Percentiles rank a stretch among this genome's conserved stretches.
Conservation (phyloP, 345 rosid genomes). For the Eutrema yunnanense region DNA sequence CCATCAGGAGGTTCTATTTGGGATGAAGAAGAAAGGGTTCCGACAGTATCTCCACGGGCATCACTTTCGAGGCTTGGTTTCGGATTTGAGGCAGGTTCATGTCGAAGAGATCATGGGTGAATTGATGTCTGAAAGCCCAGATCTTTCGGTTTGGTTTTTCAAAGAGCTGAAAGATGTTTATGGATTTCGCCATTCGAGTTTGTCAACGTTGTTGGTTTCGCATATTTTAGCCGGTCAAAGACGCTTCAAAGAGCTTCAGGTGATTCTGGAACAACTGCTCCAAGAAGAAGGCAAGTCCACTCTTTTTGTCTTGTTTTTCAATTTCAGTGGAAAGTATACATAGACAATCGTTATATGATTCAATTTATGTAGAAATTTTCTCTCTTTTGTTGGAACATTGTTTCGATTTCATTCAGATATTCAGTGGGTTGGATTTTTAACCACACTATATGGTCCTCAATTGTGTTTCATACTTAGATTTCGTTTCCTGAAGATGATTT, state of each 20-base stretch:
- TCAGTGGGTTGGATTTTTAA: neutral
- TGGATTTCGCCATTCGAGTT: conserved; percentile 50
- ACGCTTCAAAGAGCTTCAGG: conserved; percentile 49
- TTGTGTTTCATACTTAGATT: neutral
- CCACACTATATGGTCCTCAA: neutral
- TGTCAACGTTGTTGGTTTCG: conserved; percentile 44
- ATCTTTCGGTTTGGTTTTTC: conserved; percentile 48
- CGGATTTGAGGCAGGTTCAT: conserved; percentile 37
- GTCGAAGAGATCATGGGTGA: conserved; percentile 41
- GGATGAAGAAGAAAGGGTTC: conserved; percentile 43
- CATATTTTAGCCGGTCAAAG: conserved; percentile 47
- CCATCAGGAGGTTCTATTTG: conserved; percentile 36
- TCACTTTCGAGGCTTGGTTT: conserved; percentile 31
- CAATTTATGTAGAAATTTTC: neutral
- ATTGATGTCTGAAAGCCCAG: conserved; percentile 41
- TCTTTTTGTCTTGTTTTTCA: neutral
- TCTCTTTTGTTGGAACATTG: neutral
- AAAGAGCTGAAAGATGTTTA: conserved; percentile 43
- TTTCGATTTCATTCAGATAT: neutral
- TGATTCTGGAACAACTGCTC: conserved; percentile 43
- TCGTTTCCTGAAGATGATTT: conserved; percentile 2
- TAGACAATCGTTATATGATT: neutral
- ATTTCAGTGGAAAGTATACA: neutral
- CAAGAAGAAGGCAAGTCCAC: conserved; percentile 50
- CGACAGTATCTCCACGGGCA: conserved; percentile 33